Conservation (phyloP, 1,284 basidiomycete genomes). For the Naganishia albida region DNA sequence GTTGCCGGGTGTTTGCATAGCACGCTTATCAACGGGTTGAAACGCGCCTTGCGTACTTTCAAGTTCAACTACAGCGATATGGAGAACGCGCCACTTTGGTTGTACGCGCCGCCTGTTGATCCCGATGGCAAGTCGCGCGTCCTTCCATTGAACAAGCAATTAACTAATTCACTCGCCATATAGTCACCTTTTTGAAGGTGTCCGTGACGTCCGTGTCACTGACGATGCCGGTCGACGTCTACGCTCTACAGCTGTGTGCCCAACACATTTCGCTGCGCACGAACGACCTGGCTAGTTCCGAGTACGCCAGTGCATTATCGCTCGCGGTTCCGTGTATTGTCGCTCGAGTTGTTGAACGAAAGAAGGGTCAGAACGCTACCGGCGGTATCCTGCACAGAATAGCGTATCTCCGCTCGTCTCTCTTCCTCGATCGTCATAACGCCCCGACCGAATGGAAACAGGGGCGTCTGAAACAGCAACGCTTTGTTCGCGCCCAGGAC, state of each 20-base stretch:
- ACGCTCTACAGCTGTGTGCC: conserved; percentile 1
- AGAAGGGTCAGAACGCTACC: neutral
- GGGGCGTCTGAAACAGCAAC: conserved; percentile 19
- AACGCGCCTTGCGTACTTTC: conserved; percentile 63
- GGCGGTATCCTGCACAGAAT: neutral
- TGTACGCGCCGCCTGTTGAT: conserved; percentile 65
- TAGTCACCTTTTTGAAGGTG: conserved; percentile 74
- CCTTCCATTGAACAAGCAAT: neutral
- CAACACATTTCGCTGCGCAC: neutral
- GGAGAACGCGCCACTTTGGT: conserved; percentile 74
- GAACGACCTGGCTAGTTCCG: conserved; percentile 19
- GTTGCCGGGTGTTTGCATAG: conserved; percentile 65
- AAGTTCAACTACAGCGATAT: conserved; percentile 70
- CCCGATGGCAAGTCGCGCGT: conserved; percentile 66
- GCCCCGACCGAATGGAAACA: conserved; percentile 18
- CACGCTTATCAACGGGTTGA: conserved; percentile 60
- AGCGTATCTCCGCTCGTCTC: conserved; percentile 1
- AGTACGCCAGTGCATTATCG: conserved; percentile 19
- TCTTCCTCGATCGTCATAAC: conserved; percentile 17
- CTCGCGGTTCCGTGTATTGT: conserved; percentile 9
- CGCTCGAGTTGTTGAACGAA: conserved; percentile 1
- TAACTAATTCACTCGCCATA: conserved; percentile 33
- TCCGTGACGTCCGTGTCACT: conserved; percentile 35
- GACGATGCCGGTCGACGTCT: conserved; percentile 12
- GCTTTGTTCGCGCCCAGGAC: conserved; percentile 12